phyloP scores from a whole-genome alignment of 106 monocot genomes.

The Dendrobium chrysotoxum region DNA sequence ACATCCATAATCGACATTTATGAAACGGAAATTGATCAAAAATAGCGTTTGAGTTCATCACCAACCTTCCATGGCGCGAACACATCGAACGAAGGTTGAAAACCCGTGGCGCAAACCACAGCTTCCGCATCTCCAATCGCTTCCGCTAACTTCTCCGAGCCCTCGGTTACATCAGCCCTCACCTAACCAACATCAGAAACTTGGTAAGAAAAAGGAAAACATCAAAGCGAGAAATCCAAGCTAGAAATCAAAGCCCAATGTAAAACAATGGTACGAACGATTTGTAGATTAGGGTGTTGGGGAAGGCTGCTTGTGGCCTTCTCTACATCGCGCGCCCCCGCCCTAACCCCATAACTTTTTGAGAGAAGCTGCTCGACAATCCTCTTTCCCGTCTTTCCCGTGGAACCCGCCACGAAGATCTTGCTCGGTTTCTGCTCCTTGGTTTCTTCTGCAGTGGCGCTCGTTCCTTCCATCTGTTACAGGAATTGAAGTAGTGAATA shows the following conservation, averaged over 20 bases:
- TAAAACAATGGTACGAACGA: constrained; percentile 28
- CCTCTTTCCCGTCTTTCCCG: constrained; percentile 57
- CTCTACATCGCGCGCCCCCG: constrained; percentile 48
- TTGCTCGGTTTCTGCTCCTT: constrained; percentile 18
- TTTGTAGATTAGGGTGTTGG: constrained; percentile 30
- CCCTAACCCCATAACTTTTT: constrained; percentile 45
- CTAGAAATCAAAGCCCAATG: neutral
- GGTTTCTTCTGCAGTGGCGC: neutral
- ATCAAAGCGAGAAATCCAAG: neutral
- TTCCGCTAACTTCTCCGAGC: constrained; percentile 36
- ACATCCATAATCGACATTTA: neutral
- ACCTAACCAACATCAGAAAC: constrained; percentile 16
- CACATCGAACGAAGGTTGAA: constrained; percentile 48
- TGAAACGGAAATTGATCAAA: neutral
- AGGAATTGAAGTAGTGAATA: neutral
- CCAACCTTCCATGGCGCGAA: constrained; percentile 85
- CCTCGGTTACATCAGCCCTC: constrained; percentile 44
- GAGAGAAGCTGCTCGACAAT: constrained; percentile 62
- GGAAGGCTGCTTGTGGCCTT: constrained; percentile 43
- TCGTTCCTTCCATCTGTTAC: constrained; percentile 3
- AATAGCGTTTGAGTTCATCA: neutral
- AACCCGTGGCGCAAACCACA: constrained; percentile 69
- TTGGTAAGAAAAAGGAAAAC: neutral
- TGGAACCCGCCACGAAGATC: constrained; percentile 71
- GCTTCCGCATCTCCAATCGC: constrained; percentile 62